These are phyloP conservation scores for Aphanoascus verrucosus DNA, from an alignment of 2,329 filamentous ascomycete species.

Conservation along the genomic window DNA sequence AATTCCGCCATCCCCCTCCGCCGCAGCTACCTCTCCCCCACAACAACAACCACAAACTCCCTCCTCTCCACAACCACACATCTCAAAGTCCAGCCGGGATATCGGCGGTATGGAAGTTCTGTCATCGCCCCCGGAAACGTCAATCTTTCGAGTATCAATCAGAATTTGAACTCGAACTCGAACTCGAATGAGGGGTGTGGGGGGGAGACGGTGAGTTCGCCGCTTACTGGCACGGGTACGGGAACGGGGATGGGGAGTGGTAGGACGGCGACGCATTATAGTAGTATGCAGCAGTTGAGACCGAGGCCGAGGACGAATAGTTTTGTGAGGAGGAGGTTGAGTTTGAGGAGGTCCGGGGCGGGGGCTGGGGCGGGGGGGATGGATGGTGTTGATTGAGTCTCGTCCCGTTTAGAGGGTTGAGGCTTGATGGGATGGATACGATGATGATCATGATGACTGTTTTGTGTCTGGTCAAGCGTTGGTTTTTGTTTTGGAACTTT, in stretches of 20 bases:
- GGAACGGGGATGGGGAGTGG: neutral
- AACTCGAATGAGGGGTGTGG: too few species aligned
- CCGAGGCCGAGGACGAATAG: conserved; percentile 30
- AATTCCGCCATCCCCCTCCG: conserved; percentile 29
- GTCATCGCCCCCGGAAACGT: conserved; percentile 9
- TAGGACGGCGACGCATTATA: conserved; percentile 27
- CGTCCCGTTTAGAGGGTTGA: neutral
- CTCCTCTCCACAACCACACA: conserved; percentile 30
- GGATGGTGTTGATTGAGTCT: neutral
- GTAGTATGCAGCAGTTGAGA: conserved; percentile 29
- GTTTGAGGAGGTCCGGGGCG: conserved; percentile 17
- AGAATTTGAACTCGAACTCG: neutral
- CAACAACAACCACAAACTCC: too few species aligned
- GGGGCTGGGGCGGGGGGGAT: neutral
- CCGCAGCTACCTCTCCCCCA: conserved; percentile 28
- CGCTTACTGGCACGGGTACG: neutral
- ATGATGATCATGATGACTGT: neutral
- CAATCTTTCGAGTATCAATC: neutral
- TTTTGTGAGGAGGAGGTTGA: conserved; percentile 27
- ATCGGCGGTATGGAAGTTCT: conserved; percentile 26
- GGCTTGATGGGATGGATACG: too few species aligned
- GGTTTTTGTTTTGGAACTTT: neutral
- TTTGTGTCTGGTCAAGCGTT: too few species aligned
- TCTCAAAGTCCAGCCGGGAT: conserved; percentile 34
- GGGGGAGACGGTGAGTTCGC: conserved; percentile 5